Conservation (phyloP, 495 filamentous ascomycete genomes). For the Aspergillus nanangensis region DNA sequence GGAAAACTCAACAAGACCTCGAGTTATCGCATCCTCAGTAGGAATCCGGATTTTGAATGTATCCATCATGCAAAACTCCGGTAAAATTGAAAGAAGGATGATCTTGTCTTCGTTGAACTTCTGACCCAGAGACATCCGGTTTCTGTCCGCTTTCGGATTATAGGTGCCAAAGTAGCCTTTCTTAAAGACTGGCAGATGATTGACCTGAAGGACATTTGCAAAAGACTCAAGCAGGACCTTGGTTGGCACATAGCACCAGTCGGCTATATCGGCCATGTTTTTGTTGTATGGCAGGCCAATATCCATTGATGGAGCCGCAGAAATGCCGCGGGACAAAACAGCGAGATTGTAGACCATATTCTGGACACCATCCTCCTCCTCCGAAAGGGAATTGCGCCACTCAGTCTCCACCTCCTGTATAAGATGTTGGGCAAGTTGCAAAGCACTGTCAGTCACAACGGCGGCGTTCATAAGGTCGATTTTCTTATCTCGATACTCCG, state of each 20-base stretch:
- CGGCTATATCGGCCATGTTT: constrained; percentile 22
- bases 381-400: constrained; percentile 12
- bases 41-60: constrained; percentile 18
- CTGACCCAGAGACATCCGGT: constrained; percentile 21
- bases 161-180: constrained; percentile 26
- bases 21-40: constrained; percentile 23
- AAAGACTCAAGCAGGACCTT: constrained; percentile 21
- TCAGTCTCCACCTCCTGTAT: constrained; percentile 16
- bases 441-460: constrained; percentile 27
- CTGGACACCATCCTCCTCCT: constrained; percentile 12
- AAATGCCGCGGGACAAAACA: constrained; percentile 10
- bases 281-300: constrained; percentile 28
- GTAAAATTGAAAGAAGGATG: constrained; percentile 23
- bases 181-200: constrained; percentile 25
- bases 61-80: constrained; percentile 26
- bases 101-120: constrained; percentile 30
- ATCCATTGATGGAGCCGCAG: constrained; percentile 18
- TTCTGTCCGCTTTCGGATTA: constrained; percentile 24
- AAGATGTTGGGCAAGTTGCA: constrained; percentile 22
- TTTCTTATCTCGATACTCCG: constrained; percentile 26
- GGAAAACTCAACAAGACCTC: constrained; percentile 21
- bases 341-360: constrained; percentile 14
- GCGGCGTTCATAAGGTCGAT: constrained; percentile 29
- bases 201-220: constrained; percentile 17
- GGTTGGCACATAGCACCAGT: constrained; percentile 25